These are phyloP conservation scores for Rhizopus delemar DNA, from an alignment of 371 early-diverging fungal genomes.

Conservation along the genomic window DNA sequence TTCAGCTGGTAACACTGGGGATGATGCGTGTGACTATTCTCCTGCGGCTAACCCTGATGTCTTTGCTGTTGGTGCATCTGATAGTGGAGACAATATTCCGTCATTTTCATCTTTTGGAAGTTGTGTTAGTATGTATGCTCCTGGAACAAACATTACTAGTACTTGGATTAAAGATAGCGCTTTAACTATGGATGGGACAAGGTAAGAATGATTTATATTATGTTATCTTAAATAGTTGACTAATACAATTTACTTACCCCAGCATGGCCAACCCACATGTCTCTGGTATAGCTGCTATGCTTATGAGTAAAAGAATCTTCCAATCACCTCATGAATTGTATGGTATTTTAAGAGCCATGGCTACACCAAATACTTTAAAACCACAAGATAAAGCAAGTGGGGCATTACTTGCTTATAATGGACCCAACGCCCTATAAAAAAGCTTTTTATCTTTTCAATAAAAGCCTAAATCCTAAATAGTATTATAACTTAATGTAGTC, in stretches of 20 bases:
- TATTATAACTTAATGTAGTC: background rate
- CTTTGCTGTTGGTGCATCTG: slow-evolving; percentile 70
- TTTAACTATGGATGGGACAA: slow-evolving; percentile 65
- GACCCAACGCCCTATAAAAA: slow-evolving; percentile 5
- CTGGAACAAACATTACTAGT: slow-evolving; percentile 50
- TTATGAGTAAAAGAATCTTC: slow-evolving; percentile 30
- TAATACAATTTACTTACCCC: background rate
- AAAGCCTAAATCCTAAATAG: no score
- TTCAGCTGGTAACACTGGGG: slow-evolving; percentile 74
- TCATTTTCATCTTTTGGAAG: slow-evolving; percentile 55
- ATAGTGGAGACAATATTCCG: slow-evolving; percentile 45
- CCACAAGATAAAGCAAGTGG: slow-evolving; percentile 1
- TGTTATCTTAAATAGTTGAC: background rate
- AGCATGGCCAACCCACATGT: slow-evolving; percentile 78
- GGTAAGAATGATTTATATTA: slow-evolving; percentile 24
- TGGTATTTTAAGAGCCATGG: slow-evolving; percentile 14
- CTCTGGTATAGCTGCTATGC: slow-evolving; percentile 49
- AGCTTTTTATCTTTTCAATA: background rate
- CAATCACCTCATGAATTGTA: slow-evolving; percentile 26
- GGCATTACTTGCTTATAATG: slow-evolving; percentile 17
- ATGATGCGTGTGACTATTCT: slow-evolving; percentile 69
- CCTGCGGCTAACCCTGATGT: slow-evolving; percentile 65
- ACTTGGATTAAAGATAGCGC: slow-evolving; percentile 47
- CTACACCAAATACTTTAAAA: slow-evolving; percentile 19
- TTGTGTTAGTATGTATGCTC: slow-evolving; percentile 64